Percentiles rank a stretch among this genome's conserved stretches.
These are phyloP conservation scores for Cylindrotheca closterium DNA, from an alignment of 108 stramenopile genomes.

Conservation along the genomic window DNA sequence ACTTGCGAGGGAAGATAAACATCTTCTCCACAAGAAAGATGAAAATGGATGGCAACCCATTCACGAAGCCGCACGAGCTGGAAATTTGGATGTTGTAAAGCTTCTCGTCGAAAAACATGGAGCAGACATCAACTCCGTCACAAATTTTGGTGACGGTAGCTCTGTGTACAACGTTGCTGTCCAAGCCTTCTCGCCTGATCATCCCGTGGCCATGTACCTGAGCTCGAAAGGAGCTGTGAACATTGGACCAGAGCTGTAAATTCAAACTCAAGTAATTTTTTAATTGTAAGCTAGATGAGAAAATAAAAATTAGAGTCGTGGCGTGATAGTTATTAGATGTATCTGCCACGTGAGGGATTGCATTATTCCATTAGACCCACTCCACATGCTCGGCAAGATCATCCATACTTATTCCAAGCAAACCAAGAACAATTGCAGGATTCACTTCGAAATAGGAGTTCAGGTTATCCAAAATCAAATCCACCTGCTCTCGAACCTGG, in stretches of 20 bases:
- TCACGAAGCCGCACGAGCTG: constrained; percentile 61
- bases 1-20: constrained; percentile 23
- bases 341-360: too few relatives aligned
- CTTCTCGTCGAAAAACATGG: constrained; percentile 52
- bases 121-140: constrained; percentile 52
- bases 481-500: constrained; percentile 62
- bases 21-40: constrained; percentile 35
- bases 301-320: too few relatives aligned
- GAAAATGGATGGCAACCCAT: constrained; percentile 58
- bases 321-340: too few relatives aligned
- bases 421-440: constrained; percentile 62
- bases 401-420: constrained; percentile 72
- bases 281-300: constrained; percentile 2
- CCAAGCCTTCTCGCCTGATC: constrained; percentile 15
- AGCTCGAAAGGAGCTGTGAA: constrained; percentile 41
- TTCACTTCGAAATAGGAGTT: constrained; percentile 76
- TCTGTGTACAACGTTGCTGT: constrained; percentile 38
- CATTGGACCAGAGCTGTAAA: constrained; percentile 44
- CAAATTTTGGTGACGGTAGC: constrained; percentile 30
- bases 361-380: constrained; percentile 47
- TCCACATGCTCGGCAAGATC: constrained; percentile 75
- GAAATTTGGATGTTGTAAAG: constrained; percentile 52
- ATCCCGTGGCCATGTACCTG: constrained; percentile 38
- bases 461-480: constrained; percentile 53
- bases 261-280: not conserved